A percentile compares a stretch with the other conserved stretches of the same genome.
These are phyloP conservation scores for Aspergillus sp. DNA, from an alignment of 2,329 filamentous ascomycete species.

Conservation along the genomic window DNA sequence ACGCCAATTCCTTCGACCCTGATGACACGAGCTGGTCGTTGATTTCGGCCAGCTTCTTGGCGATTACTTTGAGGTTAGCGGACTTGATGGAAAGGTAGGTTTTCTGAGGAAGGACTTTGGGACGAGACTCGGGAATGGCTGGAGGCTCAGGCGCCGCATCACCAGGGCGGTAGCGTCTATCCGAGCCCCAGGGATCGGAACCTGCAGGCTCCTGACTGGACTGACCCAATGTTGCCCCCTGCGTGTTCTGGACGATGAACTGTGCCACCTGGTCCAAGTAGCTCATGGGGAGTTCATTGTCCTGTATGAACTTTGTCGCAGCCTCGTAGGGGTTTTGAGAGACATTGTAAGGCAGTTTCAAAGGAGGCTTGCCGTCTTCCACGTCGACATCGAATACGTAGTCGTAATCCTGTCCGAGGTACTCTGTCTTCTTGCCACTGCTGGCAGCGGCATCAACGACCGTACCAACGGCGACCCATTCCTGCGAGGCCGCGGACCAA, in stretches of 20 bases:
- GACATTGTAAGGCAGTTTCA: conserved; percentile 92
- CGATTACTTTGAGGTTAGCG: conserved; percentile 68
- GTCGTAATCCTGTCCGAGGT: conserved; percentile 86
- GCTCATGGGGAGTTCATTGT: conserved; percentile 81
- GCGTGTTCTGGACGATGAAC: conserved; percentile 87
- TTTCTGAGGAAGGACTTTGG: conserved; percentile 72
- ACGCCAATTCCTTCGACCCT: conserved; percentile 69
- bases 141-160: conserved; percentile 46
- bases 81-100: conserved; percentile 75
- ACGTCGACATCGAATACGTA: conserved; percentile 97
- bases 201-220: conserved; percentile 49
- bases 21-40: conserved; percentile 67
- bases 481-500: conserved; percentile 70
- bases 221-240: conserved; percentile 78
- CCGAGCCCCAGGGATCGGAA: conserved; percentile 74
- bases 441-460: conserved; percentile 88
- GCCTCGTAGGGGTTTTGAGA: conserved; percentile 90
- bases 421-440: conserved; percentile 72
- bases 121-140: conserved; percentile 39
- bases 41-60: conserved; percentile 73
- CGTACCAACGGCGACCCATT: conserved; percentile 89
- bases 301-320: conserved; percentile 83
- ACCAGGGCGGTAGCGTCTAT: conserved; percentile 75
- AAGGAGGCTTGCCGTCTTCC: conserved; percentile 84
- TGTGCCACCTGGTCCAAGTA: conserved; percentile 91